Evolutionary conservation across 1,139 yeast genomes (phyloP).

Genomic region (Diutina rugosa): DNA sequence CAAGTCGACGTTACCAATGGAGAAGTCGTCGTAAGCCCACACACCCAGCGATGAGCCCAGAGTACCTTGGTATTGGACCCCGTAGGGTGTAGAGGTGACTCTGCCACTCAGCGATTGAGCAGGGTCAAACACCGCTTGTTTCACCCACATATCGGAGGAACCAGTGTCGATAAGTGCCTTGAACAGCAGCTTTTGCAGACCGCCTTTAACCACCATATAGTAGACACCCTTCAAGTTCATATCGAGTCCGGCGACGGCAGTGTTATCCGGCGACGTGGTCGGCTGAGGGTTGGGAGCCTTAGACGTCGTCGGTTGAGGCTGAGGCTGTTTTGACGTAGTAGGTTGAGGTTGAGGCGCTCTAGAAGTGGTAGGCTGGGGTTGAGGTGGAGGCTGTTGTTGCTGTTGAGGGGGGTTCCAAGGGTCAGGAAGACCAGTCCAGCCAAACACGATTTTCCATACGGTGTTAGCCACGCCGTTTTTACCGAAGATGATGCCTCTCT

Average conservation of each 20-base stretch:
- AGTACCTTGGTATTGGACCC: neutral
- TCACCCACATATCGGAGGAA: conserved; percentile 1
- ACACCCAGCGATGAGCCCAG: neutral
- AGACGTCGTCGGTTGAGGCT: neutral
- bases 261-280: neutral
- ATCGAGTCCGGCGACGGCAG: neutral
- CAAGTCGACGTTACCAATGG: neutral
- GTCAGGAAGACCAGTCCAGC: neutral
- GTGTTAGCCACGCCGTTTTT: neutral
- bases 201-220: neutral
- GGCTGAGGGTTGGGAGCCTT: neutral
- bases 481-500: neutral
- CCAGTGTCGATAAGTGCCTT: neutral
- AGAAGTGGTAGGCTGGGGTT: neutral
- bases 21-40: conserved; percentile 1
- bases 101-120: neutral
- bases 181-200: neutral
- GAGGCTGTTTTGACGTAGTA: neutral
- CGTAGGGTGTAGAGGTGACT: neutral
- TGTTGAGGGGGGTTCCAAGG: neutral
- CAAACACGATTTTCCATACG: neutral
- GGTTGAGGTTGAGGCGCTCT: neutral
- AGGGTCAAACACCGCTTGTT: neutral
- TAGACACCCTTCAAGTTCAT: conserved; percentile 1
- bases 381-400: neutral